A percentile compares a stretch with the other conserved stretches of the same genome.
phyloP scores from a whole-genome alignment of 2,329 filamentous ascomycete genomes.

The Polytolypa hystricis region DNA sequence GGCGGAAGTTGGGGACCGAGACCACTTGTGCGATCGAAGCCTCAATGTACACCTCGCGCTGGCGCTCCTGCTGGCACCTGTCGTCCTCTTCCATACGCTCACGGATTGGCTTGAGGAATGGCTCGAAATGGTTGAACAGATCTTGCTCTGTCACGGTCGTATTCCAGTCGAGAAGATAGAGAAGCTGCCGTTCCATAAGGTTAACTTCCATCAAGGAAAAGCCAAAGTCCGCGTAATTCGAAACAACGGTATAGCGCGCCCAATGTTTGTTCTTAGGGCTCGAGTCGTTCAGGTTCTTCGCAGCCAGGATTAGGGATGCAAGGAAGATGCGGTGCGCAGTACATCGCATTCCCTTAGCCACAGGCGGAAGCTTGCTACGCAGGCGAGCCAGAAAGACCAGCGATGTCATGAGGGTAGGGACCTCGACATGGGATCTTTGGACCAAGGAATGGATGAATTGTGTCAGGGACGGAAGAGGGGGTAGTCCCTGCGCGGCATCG shows the following conservation, averaged over 20 bases:
- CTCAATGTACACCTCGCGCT: conserved; percentile 8
- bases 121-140: conserved; percentile 75
- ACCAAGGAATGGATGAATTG: conserved; percentile 88
- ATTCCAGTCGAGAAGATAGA: conserved; percentile 92
- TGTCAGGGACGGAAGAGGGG: conserved; percentile 64
- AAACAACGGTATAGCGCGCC: conserved; percentile 81
- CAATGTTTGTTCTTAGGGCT: conserved; percentile 99
- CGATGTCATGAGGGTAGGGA: conserved; percentile 92
- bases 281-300: conserved; percentile 97
- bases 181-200: conserved; percentile 97
- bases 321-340: conserved; percentile 97
- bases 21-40: neutral
- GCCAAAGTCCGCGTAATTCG: conserved; percentile 63
- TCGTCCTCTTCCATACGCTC: conserved; percentile 7
- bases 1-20: conserved; percentile 4
- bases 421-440: conserved; percentile 87
- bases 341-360: conserved; percentile 92
- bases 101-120: conserved; percentile 79
- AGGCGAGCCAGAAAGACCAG: conserved; percentile 86
- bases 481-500: conserved; percentile 26
- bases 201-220: conserved; percentile 96
- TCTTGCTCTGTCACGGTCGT: conserved; percentile 75
- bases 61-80: conserved; percentile 7
- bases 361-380: conserved; percentile 73
- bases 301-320: conserved; percentile 53